Percentiles rank a stretch among this genome's conserved stretches.
Conservation (phyloP, 2,329 filamentous ascomycete genomes). For the Rhinocladiella similis region DNA sequence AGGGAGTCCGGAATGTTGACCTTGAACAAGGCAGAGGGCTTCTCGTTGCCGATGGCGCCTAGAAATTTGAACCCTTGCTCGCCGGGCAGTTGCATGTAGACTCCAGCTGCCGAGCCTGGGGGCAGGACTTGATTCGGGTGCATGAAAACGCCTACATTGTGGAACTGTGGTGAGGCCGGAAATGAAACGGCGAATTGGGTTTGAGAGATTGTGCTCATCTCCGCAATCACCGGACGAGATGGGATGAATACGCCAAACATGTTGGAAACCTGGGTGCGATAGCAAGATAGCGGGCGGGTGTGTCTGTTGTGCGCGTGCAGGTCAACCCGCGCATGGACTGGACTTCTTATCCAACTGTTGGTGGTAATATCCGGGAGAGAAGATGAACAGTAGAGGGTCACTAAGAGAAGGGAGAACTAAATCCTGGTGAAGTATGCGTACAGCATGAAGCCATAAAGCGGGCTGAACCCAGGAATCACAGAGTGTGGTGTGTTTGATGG, state of each 20-base stretch:
- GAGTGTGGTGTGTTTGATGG: not conserved
- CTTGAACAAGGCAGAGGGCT: slow-evolving; percentile 90
- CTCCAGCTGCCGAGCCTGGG: slow-evolving; percentile 75
- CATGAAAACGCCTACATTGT: slow-evolving; percentile 84
- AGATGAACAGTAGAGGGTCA: too few species aligned
- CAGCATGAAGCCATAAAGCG: too few species aligned
- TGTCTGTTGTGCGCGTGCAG: not conserved
- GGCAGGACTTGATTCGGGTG: slow-evolving; percentile 77
- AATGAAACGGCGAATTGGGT: slow-evolving; percentile 67
- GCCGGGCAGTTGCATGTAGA: slow-evolving; percentile 77
- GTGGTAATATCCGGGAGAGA: too few species aligned
- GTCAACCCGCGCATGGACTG: too few species aligned
- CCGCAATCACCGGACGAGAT: slow-evolving; percentile 60
- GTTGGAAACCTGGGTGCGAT: not conserved
- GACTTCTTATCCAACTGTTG: too few species aligned
- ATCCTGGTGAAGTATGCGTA: too few species aligned
- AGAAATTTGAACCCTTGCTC: slow-evolving; percentile 74
- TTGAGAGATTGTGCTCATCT: slow-evolving; percentile 51
- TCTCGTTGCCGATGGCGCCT: slow-evolving; percentile 84
- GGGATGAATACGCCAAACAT: slow-evolving; percentile 66
- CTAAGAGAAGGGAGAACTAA: too few species aligned
- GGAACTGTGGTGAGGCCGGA: slow-evolving; percentile 59
- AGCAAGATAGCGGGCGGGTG: not conserved
- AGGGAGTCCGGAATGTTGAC: slow-evolving; percentile 47
- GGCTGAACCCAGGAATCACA: too few species aligned